Percentiles rank a stretch among this genome's conserved stretches.
These are phyloP conservation scores for Phytophthora nicotianae DNA, from an alignment of 352 stramenopile genomes.

Conservation along the genomic window DNA sequence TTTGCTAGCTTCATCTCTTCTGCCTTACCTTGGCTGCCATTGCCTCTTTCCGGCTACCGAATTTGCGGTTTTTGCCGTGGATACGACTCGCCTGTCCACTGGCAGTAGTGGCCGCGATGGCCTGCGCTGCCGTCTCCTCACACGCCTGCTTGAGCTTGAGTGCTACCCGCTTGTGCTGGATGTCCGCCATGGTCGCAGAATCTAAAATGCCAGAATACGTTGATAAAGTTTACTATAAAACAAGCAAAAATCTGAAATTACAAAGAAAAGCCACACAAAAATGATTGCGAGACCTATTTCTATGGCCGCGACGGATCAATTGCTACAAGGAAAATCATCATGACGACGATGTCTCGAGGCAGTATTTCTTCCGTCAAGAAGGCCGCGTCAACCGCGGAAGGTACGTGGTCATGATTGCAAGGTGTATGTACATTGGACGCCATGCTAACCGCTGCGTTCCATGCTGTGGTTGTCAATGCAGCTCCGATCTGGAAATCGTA, in stretches of 20 bases:
- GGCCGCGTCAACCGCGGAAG: conserved; percentile 25
- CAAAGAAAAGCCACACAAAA: background rate
- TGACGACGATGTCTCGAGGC: conserved; percentile 20
- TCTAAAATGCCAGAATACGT: background rate
- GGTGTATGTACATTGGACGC: background rate
- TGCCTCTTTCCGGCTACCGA: conserved; percentile 78
- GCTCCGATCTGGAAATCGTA: conserved; percentile 78
- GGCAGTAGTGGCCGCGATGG: conserved; percentile 70
- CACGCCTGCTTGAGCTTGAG: conserved; percentile 79
- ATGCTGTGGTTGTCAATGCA: conserved; percentile 21
- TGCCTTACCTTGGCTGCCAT: conserved; percentile 74
- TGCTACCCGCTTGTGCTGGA: conserved; percentile 70
- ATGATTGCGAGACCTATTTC: conserved; percentile 1
- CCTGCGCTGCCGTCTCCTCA: conserved; percentile 82
- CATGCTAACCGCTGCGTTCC: conserved; percentile 7
- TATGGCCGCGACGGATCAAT: conserved; percentile 21
- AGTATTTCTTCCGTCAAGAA: conserved; percentile 40
- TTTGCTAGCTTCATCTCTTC: background rate
- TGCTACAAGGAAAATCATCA: conserved; percentile 9
- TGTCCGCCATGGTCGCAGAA: conserved; percentile 49
- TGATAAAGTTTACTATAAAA: background rate
- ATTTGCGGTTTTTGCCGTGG: conserved; percentile 89
- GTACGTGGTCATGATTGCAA: conserved; percentile 11
- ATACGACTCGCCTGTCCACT: conserved; percentile 75
- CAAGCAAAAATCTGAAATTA: background rate